Conservation (phyloP, 176 grass and related monocot species). For the Avena atlantica region DNA sequence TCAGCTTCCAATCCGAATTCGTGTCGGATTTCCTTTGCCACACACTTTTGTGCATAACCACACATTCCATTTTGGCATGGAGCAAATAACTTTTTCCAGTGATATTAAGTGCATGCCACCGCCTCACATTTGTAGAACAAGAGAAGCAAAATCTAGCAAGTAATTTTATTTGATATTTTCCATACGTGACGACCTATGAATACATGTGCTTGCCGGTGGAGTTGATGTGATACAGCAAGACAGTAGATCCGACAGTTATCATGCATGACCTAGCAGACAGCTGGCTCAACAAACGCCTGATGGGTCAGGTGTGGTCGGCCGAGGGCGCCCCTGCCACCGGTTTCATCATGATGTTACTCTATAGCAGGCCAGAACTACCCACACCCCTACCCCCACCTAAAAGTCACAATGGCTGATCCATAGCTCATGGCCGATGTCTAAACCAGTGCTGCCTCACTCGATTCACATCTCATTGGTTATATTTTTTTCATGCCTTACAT, state of each 20-base stretch:
- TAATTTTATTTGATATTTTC: neutral
- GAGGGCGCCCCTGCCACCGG: slow-evolving; percentile 44
- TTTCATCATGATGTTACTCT: slow-evolving; percentile 42
- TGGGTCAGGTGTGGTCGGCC: slow-evolving; percentile 38
- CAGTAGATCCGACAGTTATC: slow-evolving; percentile 41
- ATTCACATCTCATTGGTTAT: neutral
- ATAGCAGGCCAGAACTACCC: slow-evolving; percentile 38
- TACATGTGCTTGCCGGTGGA: slow-evolving; percentile 50
- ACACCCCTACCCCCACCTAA: neutral
- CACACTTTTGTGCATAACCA: slow-evolving; percentile 10
- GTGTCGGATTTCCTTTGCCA: neutral
- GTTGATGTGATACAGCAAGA: slow-evolving; percentile 43
- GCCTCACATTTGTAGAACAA: neutral
- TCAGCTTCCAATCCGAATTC: neutral
- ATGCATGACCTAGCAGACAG: slow-evolving; percentile 48
- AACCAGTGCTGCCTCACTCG: neutral
- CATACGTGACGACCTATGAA: neutral
- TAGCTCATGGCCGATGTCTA: neutral
- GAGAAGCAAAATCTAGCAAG: slow-evolving; percentile 27
- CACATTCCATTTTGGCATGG: neutral
- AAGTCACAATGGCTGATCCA: neutral
- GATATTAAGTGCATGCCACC: neutral
- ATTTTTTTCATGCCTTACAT: slow-evolving; percentile 24
- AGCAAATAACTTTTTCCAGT: neutral
- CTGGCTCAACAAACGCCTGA: too few relatives aligned